Conservation (phyloP, 2,329 filamentous ascomycete genomes). For the Aspergillus hortae region DNA sequence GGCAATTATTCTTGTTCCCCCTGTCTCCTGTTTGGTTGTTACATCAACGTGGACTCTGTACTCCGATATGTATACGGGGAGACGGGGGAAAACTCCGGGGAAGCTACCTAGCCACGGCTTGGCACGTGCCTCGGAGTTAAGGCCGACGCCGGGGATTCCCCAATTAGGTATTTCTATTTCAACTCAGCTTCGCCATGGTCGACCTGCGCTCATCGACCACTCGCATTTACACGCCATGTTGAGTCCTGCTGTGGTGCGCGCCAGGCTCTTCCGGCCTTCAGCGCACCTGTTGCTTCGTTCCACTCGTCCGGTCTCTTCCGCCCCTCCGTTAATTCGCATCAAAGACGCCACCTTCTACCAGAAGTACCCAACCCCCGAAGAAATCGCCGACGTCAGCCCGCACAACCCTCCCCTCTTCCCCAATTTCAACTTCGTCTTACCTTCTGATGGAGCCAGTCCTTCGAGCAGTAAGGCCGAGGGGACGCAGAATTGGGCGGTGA, state of each 20-base stretch:
- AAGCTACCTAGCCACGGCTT: too few species aligned
- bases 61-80: too few species aligned
- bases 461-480: conserved; percentile 5
- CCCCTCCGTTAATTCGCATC: conserved; percentile 64
- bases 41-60: too few species aligned
- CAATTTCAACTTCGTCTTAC: conserved; percentile 66
- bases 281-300: conserved; percentile 2
- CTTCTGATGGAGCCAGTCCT: conserved; percentile 40
- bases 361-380: conserved; percentile 58
- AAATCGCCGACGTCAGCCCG: conserved; percentile 33
- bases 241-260: neutral
- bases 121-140: too few species aligned
- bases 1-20: too few species aligned
- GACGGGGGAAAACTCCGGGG: too few species aligned
- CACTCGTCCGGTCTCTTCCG: conserved; percentile 15
- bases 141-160: too few species aligned
- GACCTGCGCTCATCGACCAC: neutral
- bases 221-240: neutral
- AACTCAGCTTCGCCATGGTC: neutral
- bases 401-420: conserved; percentile 72
- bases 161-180: neutral
- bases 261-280: neutral
- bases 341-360: conserved; percentile 79
- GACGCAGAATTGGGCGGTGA: conserved; percentile 71
- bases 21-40: too few species aligned